A percentile compares a stretch with the other conserved stretches of the same genome.
Evolutionary conservation across 2,329 filamentous ascomycete genomes (phyloP).

Genomic region (Cercospora berteroae): DNA sequence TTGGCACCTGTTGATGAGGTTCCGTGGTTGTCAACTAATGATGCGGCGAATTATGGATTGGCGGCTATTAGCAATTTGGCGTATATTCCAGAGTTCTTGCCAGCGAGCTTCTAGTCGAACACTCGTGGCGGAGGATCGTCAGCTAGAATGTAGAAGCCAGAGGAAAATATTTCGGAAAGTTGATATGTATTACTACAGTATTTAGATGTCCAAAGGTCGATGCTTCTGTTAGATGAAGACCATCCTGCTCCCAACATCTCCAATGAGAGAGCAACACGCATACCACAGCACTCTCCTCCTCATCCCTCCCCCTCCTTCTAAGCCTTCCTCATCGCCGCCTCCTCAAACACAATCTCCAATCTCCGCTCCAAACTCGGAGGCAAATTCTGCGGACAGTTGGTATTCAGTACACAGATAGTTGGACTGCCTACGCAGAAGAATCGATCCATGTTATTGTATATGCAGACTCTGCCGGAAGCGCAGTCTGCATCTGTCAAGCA

Average conservation of each 20-base stretch:
- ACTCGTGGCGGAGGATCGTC: neutral
- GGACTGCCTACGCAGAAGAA: neutral
- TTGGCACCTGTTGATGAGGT: conserved; percentile 55
- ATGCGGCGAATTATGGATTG: conserved; percentile 57
- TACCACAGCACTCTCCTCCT: too few relatives aligned
- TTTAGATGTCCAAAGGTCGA: too few relatives aligned
- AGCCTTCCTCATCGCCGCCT: neutral
- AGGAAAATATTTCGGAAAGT: neutral
- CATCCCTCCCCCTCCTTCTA: neutral
- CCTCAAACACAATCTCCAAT: neutral
- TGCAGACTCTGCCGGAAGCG: too few relatives aligned
- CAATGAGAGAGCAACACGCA: too few relatives aligned
- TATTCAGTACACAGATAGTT: neutral
- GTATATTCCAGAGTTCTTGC: conserved; percentile 27
- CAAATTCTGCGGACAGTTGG: neutral
- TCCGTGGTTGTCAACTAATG: conserved; percentile 58
- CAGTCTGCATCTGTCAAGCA: too few relatives aligned
- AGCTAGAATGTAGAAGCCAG: neutral
- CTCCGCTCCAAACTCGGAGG: neutral
- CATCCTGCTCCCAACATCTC: too few relatives aligned
- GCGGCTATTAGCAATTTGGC: conserved; percentile 58
- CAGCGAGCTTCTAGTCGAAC: neutral
- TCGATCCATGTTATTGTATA: too few relatives aligned
- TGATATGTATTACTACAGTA: too few relatives aligned
- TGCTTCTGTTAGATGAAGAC: too few relatives aligned